phyloP scores from a whole-genome alignment of 2,329 filamentous ascomycete genomes.

The Chrysosporium queenslandicum region DNA sequence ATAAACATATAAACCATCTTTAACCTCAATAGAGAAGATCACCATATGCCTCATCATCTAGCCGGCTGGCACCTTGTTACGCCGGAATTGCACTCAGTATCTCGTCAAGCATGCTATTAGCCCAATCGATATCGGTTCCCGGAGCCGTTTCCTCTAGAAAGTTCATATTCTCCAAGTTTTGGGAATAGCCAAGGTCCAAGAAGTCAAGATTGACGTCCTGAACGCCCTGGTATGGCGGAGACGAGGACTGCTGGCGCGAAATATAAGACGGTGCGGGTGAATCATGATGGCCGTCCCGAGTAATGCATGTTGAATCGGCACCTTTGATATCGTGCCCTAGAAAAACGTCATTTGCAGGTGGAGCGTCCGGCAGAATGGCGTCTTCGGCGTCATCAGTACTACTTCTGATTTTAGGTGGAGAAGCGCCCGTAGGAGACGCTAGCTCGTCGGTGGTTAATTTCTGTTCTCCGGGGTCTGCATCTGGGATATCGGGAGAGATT shows the following conservation, averaged over 20 bases:
- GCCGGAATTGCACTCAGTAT: conserved; percentile 12
- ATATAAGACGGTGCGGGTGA: neutral
- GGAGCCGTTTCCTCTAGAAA: neutral
- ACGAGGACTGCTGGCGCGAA: neutral
- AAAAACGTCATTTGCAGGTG: neutral
- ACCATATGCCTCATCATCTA: no score
- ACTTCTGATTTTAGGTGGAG: neutral
- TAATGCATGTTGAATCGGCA: neutral
- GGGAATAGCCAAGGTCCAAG: conserved; percentile 8
- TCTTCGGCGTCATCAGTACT: neutral
- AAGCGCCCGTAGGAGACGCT: neutral
- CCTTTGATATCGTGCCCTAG: neutral
- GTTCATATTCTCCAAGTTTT: neutral
- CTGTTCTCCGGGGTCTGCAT: neutral
- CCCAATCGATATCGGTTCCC: conserved; percentile 7
- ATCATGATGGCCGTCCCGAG: neutral
- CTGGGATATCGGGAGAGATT: neutral
- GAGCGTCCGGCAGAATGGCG: neutral
- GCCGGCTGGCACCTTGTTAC: no score
- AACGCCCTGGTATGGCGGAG: neutral
- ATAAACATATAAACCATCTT: no score
- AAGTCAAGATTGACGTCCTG: conserved; percentile 14
- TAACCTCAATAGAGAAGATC: no score
- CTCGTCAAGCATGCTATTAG: conserved; percentile 13
- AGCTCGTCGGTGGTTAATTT: neutral